phyloP scores from a whole-genome alignment of 192 early-diverging fungal genomes.

The Podila epigama region DNA sequence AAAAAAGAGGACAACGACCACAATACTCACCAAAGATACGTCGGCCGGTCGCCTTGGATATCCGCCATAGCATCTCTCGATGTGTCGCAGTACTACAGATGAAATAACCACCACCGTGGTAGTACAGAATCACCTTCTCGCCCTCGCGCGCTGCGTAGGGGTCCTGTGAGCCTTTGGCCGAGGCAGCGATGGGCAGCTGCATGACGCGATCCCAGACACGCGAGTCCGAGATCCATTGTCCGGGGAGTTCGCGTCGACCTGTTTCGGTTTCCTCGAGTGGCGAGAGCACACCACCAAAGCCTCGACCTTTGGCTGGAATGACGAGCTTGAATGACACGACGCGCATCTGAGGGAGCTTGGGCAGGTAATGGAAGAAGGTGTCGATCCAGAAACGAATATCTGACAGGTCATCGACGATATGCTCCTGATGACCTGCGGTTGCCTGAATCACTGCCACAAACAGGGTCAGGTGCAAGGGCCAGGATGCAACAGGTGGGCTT shows the following conservation, averaged over 20 bases:
- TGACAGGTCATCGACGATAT: slow-evolving; percentile 30
- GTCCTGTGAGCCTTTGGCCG: slow-evolving; percentile 17
- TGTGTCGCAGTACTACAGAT: slow-evolving; percentile 54
- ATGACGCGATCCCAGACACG: slow-evolving; percentile 26
- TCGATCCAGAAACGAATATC: slow-evolving; percentile 28
- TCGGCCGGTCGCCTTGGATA: slow-evolving; percentile 53
- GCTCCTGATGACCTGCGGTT: slow-evolving; percentile 21
- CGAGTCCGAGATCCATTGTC: slow-evolving; percentile 31
- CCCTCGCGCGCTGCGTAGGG: slow-evolving; percentile 37
- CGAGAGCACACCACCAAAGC: slow-evolving; percentile 10
- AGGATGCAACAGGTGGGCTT: slow-evolving; percentile 24
- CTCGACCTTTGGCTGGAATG: slow-evolving; percentile 13
- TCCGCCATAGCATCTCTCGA: slow-evolving; percentile 53
- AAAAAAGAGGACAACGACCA: background rate
- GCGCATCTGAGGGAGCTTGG: slow-evolving; percentile 35
- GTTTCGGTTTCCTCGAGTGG: slow-evolving; percentile 13
- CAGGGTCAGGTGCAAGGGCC: slow-evolving; percentile 35
- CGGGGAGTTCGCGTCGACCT: slow-evolving; percentile 13
- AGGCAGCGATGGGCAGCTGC: slow-evolving; percentile 12
- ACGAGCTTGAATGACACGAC: slow-evolving; percentile 18
- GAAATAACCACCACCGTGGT: slow-evolving; percentile 82
- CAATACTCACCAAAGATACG: slow-evolving; percentile 49
- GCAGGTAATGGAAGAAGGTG: slow-evolving; percentile 36
- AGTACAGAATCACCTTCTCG: slow-evolving; percentile 62
- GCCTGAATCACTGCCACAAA: slow-evolving; percentile 21